Evolutionary conservation across 768 basidiomycete species (phyloP), one percentile per base, ranked within the genome.

Genomic region (Lactifluus hygrophoroides): DNA sequence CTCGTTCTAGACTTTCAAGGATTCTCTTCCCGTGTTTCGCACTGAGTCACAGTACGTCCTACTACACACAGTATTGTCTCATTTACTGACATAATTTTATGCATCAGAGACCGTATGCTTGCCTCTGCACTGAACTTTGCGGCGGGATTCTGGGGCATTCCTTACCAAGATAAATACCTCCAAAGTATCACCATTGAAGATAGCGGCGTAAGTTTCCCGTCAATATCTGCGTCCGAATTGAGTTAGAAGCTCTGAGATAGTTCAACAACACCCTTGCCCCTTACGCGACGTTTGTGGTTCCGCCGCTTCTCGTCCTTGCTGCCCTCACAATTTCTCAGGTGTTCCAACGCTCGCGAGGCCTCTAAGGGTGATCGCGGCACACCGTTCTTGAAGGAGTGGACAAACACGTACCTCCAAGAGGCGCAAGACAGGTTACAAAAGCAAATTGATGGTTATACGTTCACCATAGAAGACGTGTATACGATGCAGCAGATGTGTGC

Each of bases 401-500:
- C 84, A 0, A 67, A 68, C 0, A 79, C 81, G 2, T 97, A 94
- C 70, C 79, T 97, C 17, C 72, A 78, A 57, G 75, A 81, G 44
- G 89, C 93, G 0, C 75, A 71, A 30, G 69, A 74, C 57, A 76
- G 94, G 21, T 69, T 96, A 6, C 77, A 82, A 52, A 70, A 72
- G 4, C 73, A 83, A 54, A 56, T 94, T 14, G 63, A 74, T 8
- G 90, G 89, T 3, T 81, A 84, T 52, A 71, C 81, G 3, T 69
- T 94, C 40, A 76, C 75, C 7, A 76, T 82, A 30, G 81, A 85
- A 62, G 88, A 93, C 62, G 74, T 87, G 1, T 92, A 85, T 60
- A 78, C 76, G 10, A 81, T 92, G 77, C 90, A 91, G 66, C 84
- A 88, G 69, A 75, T 87, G 70, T 94, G 92, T 65, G 82, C 90